phyloP scores from a whole-genome alignment of 192 early-diverging fungal genomes.

The Mortierella alpina region DNA sequence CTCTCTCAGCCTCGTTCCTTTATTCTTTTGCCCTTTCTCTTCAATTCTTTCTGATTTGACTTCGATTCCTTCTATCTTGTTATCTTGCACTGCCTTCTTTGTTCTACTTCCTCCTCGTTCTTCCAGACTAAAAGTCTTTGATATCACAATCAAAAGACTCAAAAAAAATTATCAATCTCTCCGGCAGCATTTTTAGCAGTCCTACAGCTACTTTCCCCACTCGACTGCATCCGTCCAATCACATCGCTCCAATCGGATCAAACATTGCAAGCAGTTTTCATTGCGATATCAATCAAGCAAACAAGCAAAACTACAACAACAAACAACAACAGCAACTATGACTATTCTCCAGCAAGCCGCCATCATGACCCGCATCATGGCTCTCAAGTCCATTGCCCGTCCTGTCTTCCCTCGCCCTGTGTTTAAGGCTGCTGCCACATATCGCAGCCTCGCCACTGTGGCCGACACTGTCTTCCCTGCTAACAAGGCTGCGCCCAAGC shows the following conservation, averaged over 20 bases:
- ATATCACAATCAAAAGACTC: slow-evolving; percentile 11
- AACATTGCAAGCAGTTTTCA: slow-evolving; percentile 8
- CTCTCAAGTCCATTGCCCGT: slow-evolving; percentile 13
- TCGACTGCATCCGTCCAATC: background rate
- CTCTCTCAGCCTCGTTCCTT: background rate
- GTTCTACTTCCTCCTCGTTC: background rate
- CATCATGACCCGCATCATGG: slow-evolving; percentile 20
- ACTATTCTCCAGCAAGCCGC: slow-evolving; percentile 23
- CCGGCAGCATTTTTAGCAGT: slow-evolving; percentile 24
- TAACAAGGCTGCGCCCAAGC: slow-evolving; percentile 42
- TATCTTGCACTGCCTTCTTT: background rate
- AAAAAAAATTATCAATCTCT: slow-evolving; percentile 34
- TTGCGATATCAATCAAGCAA: slow-evolving; percentile 9
- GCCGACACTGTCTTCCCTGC: slow-evolving; percentile 64
- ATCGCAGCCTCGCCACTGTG: slow-evolving; percentile 62
- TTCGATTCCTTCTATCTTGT: background rate
- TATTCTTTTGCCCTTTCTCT: background rate
- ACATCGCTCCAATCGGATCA: slow-evolving; percentile 1
- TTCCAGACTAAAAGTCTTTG: slow-evolving; percentile 32
- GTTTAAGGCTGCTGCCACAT: slow-evolving; percentile 15
- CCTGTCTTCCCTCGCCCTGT: slow-evolving; percentile 15
- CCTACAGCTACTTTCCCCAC: background rate
- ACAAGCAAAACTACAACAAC: slow-evolving; percentile 28
- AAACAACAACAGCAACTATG: slow-evolving; percentile 14
- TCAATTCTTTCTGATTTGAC: background rate